Percentiles rank a stretch among this genome's conserved stretches.
Evolutionary conservation across 495 filamentous ascomycete genomes (phyloP).

Genomic region (Parachaetomium inaequale): DNA sequence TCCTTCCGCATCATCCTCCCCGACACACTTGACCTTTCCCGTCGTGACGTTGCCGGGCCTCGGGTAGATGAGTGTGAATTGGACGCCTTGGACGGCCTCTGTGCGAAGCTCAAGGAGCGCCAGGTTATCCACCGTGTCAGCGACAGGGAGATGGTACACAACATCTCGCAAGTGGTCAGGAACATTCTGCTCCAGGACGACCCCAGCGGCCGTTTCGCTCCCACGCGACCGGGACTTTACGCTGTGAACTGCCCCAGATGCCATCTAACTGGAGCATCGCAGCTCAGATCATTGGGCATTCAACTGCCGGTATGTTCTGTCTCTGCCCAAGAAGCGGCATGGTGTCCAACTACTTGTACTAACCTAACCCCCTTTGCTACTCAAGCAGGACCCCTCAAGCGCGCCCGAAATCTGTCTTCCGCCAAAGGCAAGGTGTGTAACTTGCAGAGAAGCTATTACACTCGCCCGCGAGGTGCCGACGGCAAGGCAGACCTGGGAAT

Average conservation of each 20-base stretch:
- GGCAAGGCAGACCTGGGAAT: slow-evolving; percentile 32
- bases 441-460: slow-evolving; percentile 30
- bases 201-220: slow-evolving; percentile 26
- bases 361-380: neutral
- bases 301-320: slow-evolving; percentile 26
- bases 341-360: neutral
- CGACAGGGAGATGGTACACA: slow-evolving; percentile 34
- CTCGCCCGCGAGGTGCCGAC: slow-evolving; percentile 33
- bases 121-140: slow-evolving; percentile 34
- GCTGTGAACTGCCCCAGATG: slow-evolving; percentile 32
- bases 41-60: slow-evolving; percentile 14
- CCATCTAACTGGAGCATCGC: slow-evolving; percentile 34
- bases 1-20: slow-evolving; percentile 36
- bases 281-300: slow-evolving; percentile 26
- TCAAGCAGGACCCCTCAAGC: slow-evolving; percentile 21
- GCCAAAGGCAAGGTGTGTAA: slow-evolving; percentile 27
- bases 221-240: slow-evolving; percentile 30
- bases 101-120: slow-evolving; percentile 28
- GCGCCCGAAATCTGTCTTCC: slow-evolving; percentile 23
- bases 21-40: slow-evolving; percentile 28
- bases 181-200: slow-evolving; percentile 34
- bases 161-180: slow-evolving; percentile 29
- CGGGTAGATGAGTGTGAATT: slow-evolving; percentile 33
- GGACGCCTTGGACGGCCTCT: slow-evolving; percentile 36
- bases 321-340: neutral